Percentiles rank a stretch among this genome's conserved stretches.
These are phyloP conservation scores for Ilyonectria destructans DNA, from an alignment of 2,329 filamentous ascomycete species.

Conservation along the genomic window DNA sequence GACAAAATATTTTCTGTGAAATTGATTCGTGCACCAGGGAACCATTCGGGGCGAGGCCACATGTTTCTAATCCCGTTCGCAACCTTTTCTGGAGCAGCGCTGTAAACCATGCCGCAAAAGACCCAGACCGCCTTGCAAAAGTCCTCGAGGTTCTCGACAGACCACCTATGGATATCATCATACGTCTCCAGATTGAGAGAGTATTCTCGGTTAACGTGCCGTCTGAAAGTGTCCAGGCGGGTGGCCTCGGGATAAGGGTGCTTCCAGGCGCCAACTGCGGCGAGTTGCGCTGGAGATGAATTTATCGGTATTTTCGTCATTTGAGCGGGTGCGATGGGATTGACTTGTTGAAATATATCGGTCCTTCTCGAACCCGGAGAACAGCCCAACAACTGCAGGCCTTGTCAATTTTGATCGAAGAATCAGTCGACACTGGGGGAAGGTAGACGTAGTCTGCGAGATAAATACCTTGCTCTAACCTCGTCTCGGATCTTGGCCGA, in stretches of 20 bases:
- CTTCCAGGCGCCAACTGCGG: neutral
- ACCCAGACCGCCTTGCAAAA: neutral
- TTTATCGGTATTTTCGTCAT: neutral
- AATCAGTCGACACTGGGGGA: too few species aligned
- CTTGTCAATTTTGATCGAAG: too few species aligned
- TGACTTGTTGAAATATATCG: too few species aligned
- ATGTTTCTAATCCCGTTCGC: neutral
- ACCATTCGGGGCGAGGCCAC: neutral
- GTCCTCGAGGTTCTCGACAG: neutral
- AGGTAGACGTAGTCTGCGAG: too few species aligned
- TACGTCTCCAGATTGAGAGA: neutral
- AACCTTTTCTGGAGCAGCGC: neutral
- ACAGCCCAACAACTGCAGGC: too few species aligned
- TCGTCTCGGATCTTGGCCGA: too few species aligned
- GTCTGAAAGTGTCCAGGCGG: neutral
- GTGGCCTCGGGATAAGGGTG: neutral
- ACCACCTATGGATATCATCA: neutral
- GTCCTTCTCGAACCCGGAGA: neutral
- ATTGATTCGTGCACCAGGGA: neutral
- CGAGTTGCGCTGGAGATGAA: too few species aligned
- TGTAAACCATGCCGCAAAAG: conserved; percentile 1
- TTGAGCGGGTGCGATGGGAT: too few species aligned
- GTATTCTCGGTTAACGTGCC: neutral
- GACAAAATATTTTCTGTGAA: neutral
- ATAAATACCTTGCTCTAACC: too few species aligned